Percentiles rank a stretch among this genome's conserved stretches.
These are phyloP conservation scores for Friedmanniomyces simplex DNA, from an alignment of 495 filamentous ascomycete genomes.

Conservation along the genomic window DNA sequence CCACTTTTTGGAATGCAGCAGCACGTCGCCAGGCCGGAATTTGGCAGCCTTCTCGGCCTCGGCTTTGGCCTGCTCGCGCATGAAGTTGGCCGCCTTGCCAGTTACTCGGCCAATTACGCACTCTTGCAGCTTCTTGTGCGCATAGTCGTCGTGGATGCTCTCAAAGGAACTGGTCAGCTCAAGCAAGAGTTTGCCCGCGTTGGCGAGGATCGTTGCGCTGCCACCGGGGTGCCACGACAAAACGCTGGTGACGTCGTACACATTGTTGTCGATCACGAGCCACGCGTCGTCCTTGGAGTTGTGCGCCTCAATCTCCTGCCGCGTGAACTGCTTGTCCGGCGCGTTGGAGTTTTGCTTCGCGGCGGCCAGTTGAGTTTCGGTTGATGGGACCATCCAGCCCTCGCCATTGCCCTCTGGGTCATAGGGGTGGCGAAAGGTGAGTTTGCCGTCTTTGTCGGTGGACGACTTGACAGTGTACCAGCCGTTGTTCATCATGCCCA, in stretches of 20 bases:
- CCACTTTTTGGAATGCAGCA: slow-evolving; percentile 17
- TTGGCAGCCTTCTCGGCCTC: slow-evolving; percentile 14
- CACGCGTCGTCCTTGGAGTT: slow-evolving; percentile 21
- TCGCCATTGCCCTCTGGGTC: slow-evolving; percentile 14
- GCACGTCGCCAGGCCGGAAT: not conserved
- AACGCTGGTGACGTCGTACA: slow-evolving; percentile 27
- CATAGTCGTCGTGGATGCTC: slow-evolving; percentile 30
- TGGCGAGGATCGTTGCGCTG: slow-evolving; percentile 26
- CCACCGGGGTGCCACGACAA: slow-evolving; percentile 28
- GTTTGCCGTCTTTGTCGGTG: slow-evolving; percentile 11
- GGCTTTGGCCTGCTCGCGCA: slow-evolving; percentile 24
- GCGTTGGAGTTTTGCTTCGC: slow-evolving; percentile 20
- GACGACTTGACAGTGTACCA: slow-evolving; percentile 27
- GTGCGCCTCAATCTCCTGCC: slow-evolving; percentile 22
- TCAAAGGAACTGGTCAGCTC: slow-evolving; percentile 30
- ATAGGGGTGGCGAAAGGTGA: slow-evolving; percentile 14
- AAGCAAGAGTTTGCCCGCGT: slow-evolving; percentile 26
- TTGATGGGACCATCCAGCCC: slow-evolving; percentile 19
- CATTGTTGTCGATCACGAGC: slow-evolving; percentile 26
- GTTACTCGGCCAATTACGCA: slow-evolving; percentile 31
- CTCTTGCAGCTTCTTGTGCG: slow-evolving; percentile 29
- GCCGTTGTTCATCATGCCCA: slow-evolving; percentile 35
- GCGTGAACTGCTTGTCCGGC: slow-evolving; percentile 27
- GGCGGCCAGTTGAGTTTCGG: slow-evolving; percentile 19
- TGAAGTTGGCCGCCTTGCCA: slow-evolving; percentile 29